These are phyloP conservation scores for Cryptococcus sp. DNA, from an alignment of 1,284 basidiomycete species.

Conservation along the genomic window DNA sequence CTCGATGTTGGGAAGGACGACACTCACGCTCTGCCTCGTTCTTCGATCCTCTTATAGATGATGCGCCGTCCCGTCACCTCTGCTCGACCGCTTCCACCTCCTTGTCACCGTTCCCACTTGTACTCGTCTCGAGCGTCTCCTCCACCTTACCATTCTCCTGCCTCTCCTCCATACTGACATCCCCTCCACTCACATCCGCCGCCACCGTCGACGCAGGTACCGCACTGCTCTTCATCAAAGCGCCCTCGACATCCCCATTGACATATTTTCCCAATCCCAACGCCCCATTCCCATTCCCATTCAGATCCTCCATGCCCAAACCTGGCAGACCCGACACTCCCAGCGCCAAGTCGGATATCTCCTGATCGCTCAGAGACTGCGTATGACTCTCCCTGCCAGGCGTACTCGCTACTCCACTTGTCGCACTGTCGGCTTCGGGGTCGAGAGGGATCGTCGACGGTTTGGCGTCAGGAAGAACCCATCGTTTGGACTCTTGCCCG, in stretches of 20 bases:
- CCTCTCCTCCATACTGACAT: conserved; percentile 18
- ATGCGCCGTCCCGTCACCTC: neutral
- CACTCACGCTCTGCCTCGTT: too few species aligned
- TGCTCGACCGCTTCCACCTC: conserved; percentile 13
- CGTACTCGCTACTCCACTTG: neutral
- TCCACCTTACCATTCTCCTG: conserved; percentile 1
- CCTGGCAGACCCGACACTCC: neutral
- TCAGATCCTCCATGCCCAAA: conserved; percentile 5
- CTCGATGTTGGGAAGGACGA: neutral
- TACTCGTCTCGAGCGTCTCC: conserved; percentile 11
- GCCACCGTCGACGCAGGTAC: too few species aligned
- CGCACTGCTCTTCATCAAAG: conserved; percentile 32
- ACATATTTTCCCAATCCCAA: conserved; percentile 1
- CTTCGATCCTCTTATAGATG: too few species aligned
- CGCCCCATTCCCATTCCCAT: conserved; percentile 1
- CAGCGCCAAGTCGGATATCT: neutral
- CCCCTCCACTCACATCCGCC: too few species aligned
- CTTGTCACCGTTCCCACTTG: conserved; percentile 10
- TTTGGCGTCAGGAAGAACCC: conserved; percentile 64
- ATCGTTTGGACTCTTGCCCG: conserved; percentile 56
- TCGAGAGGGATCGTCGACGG: conserved; percentile 21
- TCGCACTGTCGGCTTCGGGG: neutral
- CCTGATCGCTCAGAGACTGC: neutral
- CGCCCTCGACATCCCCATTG: conserved; percentile 33
- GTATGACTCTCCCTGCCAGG: neutral